Percentiles rank a stretch among this genome's conserved stretches.
phyloP scores from a whole-genome alignment of 352 stramenopile genomes.

The Phytophthora ramorum region DNA sequence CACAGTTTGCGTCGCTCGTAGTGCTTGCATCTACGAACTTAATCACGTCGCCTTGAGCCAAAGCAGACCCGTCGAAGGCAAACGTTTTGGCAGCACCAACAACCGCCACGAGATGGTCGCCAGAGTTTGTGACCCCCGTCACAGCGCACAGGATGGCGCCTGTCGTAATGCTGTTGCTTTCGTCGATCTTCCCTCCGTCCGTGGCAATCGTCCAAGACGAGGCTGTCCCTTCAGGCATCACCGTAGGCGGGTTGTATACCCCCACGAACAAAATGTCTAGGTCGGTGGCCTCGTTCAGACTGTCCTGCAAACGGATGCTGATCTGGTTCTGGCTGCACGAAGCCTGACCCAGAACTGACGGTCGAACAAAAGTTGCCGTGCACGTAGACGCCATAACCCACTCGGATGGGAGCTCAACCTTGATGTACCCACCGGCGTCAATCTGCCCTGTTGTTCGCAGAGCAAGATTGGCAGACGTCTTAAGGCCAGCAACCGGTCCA shows the following conservation, averaged over 20 bases:
- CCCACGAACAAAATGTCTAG: conserved; percentile 47
- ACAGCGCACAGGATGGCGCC: conserved; percentile 47
- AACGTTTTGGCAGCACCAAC: conserved; percentile 59
- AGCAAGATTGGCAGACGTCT: conserved; percentile 46
- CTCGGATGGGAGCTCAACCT: conserved; percentile 49
- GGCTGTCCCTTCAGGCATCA: conserved; percentile 37
- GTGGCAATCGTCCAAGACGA: conserved; percentile 35
- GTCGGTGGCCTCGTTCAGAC: conserved; percentile 41
- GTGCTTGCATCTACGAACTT: conserved; percentile 75
- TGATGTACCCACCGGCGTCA: conserved; percentile 37
- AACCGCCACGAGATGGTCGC: conserved; percentile 58
- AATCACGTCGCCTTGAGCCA: conserved; percentile 51
- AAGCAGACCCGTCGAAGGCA: conserved; percentile 48
- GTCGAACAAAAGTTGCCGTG: conserved; percentile 39
- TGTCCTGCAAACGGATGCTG: conserved; percentile 42
- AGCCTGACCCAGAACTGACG: conserved; percentile 30
- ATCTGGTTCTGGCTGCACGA: conserved; percentile 48
- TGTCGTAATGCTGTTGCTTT: conserved; percentile 40
- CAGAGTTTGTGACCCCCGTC: conserved; percentile 43
- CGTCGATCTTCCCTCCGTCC: conserved; percentile 59
- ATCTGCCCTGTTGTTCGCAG: conserved; percentile 56
- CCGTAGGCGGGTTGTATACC: conserved; percentile 54
- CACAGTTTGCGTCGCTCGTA: conserved; percentile 63
- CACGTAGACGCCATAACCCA: conserved; percentile 53
- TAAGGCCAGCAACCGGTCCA: conserved; percentile 59